Evolutionary conservation across 306 rosid genomes (phyloP).

Genomic region (Fragaria iinumae): DNA sequence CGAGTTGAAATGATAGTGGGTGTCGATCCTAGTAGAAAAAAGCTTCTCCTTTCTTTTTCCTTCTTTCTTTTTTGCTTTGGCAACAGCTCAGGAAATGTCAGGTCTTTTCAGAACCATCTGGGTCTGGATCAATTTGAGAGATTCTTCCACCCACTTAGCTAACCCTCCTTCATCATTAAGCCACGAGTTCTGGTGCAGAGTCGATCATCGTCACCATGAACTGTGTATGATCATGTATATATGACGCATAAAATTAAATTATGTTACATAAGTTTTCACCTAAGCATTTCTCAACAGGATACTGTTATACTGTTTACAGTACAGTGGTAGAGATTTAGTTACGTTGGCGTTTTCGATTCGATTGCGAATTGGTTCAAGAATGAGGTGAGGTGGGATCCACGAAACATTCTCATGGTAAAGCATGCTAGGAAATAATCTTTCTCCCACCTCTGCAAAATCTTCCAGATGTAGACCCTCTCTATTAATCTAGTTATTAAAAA

Average conservation of each 20-base stretch:
- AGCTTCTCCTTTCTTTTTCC: conserved; percentile 26
- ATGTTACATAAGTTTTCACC: background rate
- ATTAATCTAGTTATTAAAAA: background rate
- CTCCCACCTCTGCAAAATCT: conserved; percentile 33
- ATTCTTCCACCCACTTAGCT: conserved; percentile 43
- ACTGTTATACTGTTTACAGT: no score
- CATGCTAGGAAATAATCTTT: conserved; percentile 46
- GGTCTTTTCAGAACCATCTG: conserved; percentile 52
- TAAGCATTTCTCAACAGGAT: background rate
- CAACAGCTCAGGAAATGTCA: conserved; percentile 63
- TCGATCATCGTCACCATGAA: background rate
- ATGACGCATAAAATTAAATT: background rate
- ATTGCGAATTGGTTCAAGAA: background rate
- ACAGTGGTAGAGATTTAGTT: background rate
- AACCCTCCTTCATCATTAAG: conserved; percentile 16
- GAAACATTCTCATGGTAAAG: conserved; percentile 63
- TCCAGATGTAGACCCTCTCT: conserved; percentile 19
- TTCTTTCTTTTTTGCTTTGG: conserved; percentile 37
- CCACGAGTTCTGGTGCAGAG: background rate
- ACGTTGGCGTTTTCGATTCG: background rate
- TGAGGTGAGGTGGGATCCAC: conserved; percentile 48
- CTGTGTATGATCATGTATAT: background rate
- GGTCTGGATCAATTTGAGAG: conserved; percentile 22
- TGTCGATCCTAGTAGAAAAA: conserved; percentile 37
- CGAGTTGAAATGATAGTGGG: conserved; percentile 74